Evolutionary conservation across 192 early-diverging fungal genomes (phyloP).

Genomic region (Podila epigama): DNA sequence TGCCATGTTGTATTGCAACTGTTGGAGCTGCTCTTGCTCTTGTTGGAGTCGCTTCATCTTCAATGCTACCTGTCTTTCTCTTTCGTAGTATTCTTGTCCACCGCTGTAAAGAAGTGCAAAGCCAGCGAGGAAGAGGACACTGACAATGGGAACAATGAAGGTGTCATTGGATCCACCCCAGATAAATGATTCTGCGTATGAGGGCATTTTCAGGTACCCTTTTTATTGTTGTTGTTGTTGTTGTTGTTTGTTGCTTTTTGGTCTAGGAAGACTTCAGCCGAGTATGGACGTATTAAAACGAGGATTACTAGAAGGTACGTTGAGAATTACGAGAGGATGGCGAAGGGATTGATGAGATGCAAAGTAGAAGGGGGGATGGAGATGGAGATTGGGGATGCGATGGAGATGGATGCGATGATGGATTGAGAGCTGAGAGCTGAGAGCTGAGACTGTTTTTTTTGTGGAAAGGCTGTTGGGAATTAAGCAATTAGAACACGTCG

Average conservation of each 20-base stretch:
- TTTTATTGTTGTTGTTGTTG: background rate
- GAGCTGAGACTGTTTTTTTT: too few species aligned
- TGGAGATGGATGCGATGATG: background rate
- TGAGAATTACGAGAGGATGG: background rate
- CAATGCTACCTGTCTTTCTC: background rate
- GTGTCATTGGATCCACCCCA: background rate
- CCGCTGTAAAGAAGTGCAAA: background rate
- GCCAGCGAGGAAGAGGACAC: background rate
- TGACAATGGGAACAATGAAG: background rate
- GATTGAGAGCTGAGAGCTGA: too few species aligned
- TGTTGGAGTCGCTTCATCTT: background rate
- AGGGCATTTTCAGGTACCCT: too few species aligned
- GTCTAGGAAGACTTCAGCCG: background rate
- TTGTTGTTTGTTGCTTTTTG: background rate
- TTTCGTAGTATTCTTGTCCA: background rate
- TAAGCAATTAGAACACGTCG: too few species aligned
- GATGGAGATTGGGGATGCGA: background rate
- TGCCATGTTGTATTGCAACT: background rate
- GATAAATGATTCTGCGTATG: background rate
- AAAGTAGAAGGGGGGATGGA: background rate
- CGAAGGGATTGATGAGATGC: background rate
- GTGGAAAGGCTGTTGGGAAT: too few species aligned
- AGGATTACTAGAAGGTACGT: background rate
- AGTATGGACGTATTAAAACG: background rate
- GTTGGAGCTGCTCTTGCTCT: background rate